Conservation (phyloP, 306 rosid genomes). For the Ceratonia siliqua region DNA sequence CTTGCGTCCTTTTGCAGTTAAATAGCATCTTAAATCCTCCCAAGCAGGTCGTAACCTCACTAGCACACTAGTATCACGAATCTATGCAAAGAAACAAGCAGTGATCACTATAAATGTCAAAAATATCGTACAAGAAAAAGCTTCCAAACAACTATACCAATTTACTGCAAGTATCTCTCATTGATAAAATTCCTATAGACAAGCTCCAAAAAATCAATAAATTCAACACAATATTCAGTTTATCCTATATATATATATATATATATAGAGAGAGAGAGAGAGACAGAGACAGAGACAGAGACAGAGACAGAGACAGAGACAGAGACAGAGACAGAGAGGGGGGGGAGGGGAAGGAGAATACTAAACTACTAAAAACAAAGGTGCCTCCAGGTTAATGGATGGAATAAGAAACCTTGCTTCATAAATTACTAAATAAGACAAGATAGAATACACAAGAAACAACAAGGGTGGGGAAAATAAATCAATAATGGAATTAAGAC, state of each 20-base stretch:
- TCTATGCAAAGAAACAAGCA: conserved; percentile 38
- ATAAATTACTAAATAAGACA: neutral
- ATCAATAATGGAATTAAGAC: neutral
- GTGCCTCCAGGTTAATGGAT: neutral
- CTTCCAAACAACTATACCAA: neutral
- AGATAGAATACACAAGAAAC: too few relatives aligned
- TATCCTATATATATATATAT: too few relatives aligned
- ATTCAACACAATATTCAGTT: neutral
- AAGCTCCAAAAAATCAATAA: neutral
- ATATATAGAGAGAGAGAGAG: neutral
- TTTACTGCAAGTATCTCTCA: neutral
- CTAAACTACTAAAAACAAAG: neutral
- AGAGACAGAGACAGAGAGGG: neutral
- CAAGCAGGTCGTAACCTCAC: conserved; percentile 83
- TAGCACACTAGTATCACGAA: conserved; percentile 82
- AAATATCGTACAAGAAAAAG: neutral
- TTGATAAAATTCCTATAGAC: neutral
- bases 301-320: neutral
- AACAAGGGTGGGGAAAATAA: neutral
- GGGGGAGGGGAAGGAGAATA: neutral
- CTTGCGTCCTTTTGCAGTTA: conserved; percentile 79
- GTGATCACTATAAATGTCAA: neutral
- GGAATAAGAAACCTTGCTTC: neutral
- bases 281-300: too few relatives aligned
- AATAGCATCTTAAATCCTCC: conserved; percentile 77